Percentiles rank a stretch among this genome's conserved stretches.
phyloP scores from a whole-genome alignment of 805 yeast genomes.

The Myxozyma melibiosi region DNA sequence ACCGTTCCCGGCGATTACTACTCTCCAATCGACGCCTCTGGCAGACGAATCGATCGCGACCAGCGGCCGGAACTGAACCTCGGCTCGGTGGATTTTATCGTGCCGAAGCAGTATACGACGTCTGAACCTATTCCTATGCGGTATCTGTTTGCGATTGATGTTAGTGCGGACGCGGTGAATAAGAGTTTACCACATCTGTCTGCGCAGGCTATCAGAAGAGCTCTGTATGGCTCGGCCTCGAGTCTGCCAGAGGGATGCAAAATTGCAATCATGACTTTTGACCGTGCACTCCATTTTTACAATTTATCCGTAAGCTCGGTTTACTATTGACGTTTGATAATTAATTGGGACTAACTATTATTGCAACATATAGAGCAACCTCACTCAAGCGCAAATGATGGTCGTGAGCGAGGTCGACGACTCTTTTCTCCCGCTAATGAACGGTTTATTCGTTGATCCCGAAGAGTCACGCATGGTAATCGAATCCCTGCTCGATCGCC shows the following conservation, averaged over 20 bases:
- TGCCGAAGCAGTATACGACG: conserved; percentile 70
- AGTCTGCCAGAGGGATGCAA: conserved; percentile 50
- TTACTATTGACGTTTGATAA: neutral
- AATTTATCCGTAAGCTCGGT: conserved; percentile 54
- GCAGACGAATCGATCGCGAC: conserved; percentile 63
- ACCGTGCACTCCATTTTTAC: conserved; percentile 70
- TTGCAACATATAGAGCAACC: conserved; percentile 31
- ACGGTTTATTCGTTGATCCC: conserved; percentile 82
- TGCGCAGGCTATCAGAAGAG: conserved; percentile 68
- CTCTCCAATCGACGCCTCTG: conserved; percentile 61
- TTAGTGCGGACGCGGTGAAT: conserved; percentile 59
- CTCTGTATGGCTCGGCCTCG: conserved; percentile 48
- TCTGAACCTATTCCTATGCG: conserved; percentile 54
- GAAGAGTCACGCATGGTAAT: conserved; percentile 63
- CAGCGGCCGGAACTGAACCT: conserved; percentile 73
- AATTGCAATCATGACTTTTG: conserved; percentile 75
- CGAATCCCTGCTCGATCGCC: conserved; percentile 63
- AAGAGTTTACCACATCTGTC: conserved; percentile 63
- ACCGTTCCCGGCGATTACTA: conserved; percentile 67
- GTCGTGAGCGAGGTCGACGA: conserved; percentile 72
- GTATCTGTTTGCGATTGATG: conserved; percentile 75
- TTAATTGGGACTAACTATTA: neutral
- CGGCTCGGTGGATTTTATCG: conserved; percentile 85
- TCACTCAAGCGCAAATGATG: conserved; percentile 59
- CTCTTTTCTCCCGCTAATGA: conserved; percentile 76